Percentiles rank a stretch among this genome's conserved stretches.
Evolutionary conservation across 2,329 filamentous ascomycete species (phyloP).

Genomic region (Neofusicoccum kwambonambiense): DNA sequence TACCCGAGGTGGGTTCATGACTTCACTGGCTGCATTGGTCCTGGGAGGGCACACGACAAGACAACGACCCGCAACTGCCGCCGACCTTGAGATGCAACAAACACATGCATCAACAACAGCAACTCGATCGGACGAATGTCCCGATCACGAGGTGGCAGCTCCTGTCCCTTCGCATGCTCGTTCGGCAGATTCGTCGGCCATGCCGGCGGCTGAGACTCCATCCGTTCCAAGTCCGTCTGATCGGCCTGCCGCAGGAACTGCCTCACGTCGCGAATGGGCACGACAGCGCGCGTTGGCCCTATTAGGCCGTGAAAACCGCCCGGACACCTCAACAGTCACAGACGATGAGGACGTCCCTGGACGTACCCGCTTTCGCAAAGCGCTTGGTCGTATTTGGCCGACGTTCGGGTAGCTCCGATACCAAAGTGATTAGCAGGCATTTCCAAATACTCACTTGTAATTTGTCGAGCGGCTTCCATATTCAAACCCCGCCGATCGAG

Average conservation of each 20-base stretch:
- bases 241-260: constrained; percentile 15
- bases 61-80: constrained; percentile 2
- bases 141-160: constrained; percentile 4
- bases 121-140: constrained; percentile 5
- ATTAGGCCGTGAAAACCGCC: constrained; percentile 34
- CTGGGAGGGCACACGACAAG: constrained; percentile 10
- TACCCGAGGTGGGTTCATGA: constrained; percentile 7
- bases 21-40: neutral
- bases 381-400: constrained; percentile 34
- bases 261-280: constrained; percentile 44
- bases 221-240: neutral
- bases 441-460: neutral
- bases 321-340: constrained; percentile 21
- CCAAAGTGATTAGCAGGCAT: neutral
- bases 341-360: constrained; percentile 26
- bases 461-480: neutral
- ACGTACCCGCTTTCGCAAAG: constrained; percentile 28
- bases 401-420: constrained; percentile 23
- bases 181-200: constrained; percentile 11
- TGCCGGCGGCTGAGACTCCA: constrained; percentile 21
- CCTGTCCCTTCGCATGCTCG: constrained; percentile 14
- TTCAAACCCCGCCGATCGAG: neutral
- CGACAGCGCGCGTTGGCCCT: constrained; percentile 45
- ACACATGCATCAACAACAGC: neutral
- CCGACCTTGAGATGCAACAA: constrained; percentile 17